Base-by-base conservation (phyloP, 441 rosid species). In the Pelargonium cotyledonis region DNA sequence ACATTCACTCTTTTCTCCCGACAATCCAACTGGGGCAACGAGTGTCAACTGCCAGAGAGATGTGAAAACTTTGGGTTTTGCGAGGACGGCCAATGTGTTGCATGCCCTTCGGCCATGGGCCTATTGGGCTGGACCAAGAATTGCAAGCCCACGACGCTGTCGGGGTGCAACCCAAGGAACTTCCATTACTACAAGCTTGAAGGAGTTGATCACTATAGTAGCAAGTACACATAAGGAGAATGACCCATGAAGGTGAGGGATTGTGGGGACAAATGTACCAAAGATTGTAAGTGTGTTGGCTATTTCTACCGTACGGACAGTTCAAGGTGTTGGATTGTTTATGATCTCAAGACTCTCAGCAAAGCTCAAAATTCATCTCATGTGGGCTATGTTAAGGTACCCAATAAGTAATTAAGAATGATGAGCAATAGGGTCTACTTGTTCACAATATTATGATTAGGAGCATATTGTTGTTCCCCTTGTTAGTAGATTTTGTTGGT, bases 221-320 rank as follows among this genome's bases (percentile, higher is more conserved):
- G 81, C 46, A 87, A 84, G 72, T 85, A 82, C 61, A 85, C 81
- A 8, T 72, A 65, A 9, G 94, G 92, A 4, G 69, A 74, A 0
- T 77, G 80, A 18, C 76, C 84, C 0, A 4, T 75, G 40, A 81
- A 81, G 67, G 86, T 80, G 77, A 76, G 70, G 15, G 79, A 71
- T 1, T 88, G 97, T 53, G 84, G 80, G 0, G 70, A 64, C 4
- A 79, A 85, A 75, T 86, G 89, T 19, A 75, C 78, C 4, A 68
- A 67, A 0, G 94, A 86, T 75, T 88, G 94, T 70, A 89, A 82
- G 79, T 89, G 84, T 70, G 58, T 77, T 77, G 95, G 96, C 1
- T 84, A 89, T 38, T 91, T 89, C 70, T 89, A 86, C 78, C 73
- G 81, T 29, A 75, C 67, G 18, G 85, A 78, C 43, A 76, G 77